A percentile compares a stretch with the other conserved stretches of the same genome.
phyloP scores from a whole-genome alignment of 805 yeast species.

The Komagataella populi region DNA sequence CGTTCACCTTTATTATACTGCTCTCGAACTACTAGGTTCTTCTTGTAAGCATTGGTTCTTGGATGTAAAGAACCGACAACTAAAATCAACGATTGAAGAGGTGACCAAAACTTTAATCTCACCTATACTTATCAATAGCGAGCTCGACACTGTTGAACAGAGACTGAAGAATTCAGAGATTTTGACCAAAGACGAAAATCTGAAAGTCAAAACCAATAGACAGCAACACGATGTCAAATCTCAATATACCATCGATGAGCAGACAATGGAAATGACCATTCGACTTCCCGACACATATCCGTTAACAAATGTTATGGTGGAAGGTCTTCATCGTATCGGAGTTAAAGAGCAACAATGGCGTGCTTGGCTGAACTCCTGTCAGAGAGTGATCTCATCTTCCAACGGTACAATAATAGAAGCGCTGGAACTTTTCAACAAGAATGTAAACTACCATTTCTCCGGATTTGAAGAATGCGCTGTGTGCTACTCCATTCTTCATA shows the following conservation, averaged over 20 bases:
- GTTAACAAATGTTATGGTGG: slow-evolving; percentile 55
- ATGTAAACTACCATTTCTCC: slow-evolving; percentile 74
- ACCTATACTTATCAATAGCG: slow-evolving; percentile 44
- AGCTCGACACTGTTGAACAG: slow-evolving; percentile 34
- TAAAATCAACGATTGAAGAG: slow-evolving; percentile 44
- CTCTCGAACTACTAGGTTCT: slow-evolving; percentile 40
- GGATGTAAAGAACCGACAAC: slow-evolving; percentile 52
- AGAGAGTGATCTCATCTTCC: slow-evolving; percentile 62
- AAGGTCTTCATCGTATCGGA: slow-evolving; percentile 72
- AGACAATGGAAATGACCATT: slow-evolving; percentile 67
- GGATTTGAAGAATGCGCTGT: slow-evolving; percentile 97
- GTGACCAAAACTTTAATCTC: slow-evolving; percentile 52
- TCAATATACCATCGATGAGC: slow-evolving; percentile 73
- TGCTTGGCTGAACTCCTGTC: slow-evolving; percentile 89
- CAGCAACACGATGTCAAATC: slow-evolving; percentile 58
- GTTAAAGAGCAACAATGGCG: slow-evolving; percentile 89
- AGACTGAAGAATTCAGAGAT: slow-evolving; percentile 20
- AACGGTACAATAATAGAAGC: slow-evolving; percentile 63
- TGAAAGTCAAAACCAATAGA: slow-evolving; percentile 48
- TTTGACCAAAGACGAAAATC: slow-evolving; percentile 23
- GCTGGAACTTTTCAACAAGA: slow-evolving; percentile 52
- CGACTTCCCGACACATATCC: slow-evolving; percentile 70
- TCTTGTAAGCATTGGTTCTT: slow-evolving; percentile 56
- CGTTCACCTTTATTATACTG: slow-evolving; percentile 35
- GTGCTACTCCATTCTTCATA: slow-evolving; percentile 85